phyloP scores from a whole-genome alignment of 2,329 filamentous ascomycete genomes.

The Colletotrichum sp. region DNA sequence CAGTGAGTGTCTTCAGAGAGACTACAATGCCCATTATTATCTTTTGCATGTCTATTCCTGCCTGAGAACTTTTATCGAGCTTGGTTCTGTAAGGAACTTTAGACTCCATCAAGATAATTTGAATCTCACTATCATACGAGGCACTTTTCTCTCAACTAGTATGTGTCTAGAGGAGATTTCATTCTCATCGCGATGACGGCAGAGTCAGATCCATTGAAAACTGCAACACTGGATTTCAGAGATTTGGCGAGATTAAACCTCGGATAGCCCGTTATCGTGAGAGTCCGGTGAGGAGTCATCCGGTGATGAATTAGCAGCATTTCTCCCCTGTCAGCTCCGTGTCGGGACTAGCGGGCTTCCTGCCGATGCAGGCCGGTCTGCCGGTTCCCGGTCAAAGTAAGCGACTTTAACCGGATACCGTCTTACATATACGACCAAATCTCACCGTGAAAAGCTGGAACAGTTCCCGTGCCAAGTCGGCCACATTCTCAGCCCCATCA shows the following conservation, averaged over 20 bases:
- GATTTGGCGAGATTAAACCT: rapidly evolving
- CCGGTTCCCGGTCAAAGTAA: background rate
- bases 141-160: background rate
- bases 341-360: background rate
- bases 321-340: background rate
- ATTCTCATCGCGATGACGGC: background rate
- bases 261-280: background rate
- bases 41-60: background rate
- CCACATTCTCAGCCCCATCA: background rate
- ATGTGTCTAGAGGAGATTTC: background rate
- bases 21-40: background rate
- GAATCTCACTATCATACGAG: background rate
- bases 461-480: background rate
- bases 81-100: background rate
- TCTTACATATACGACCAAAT: background rate
- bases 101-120: background rate
- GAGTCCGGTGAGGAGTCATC: background rate
- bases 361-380: background rate
- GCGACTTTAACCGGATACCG: background rate
- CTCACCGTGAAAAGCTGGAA: background rate
- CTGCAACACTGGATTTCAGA: background rate
- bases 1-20: background rate
- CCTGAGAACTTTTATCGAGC: rapidly evolving
- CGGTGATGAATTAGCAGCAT: background rate
- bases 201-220: background rate